phyloP scores from a whole-genome alignment of 2,329 filamentous ascomycete genomes.

The Albifimbria verrucaria region DNA sequence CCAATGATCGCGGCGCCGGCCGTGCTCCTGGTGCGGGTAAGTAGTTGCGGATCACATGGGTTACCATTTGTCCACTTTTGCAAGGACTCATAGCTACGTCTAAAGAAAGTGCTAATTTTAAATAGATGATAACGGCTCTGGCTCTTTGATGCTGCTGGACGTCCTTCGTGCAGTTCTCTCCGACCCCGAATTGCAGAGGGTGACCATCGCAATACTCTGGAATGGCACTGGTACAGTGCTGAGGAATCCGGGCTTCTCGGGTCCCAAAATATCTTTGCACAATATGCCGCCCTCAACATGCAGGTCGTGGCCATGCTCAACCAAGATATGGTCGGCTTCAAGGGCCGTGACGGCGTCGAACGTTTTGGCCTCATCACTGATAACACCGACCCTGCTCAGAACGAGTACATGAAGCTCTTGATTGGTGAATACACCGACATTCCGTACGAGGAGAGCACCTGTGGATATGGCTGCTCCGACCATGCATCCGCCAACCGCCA shows the following conservation, averaged over 20 bases:
- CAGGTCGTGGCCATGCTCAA: conserved; percentile 39
- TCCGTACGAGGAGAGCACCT: conserved; percentile 74
- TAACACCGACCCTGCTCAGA: conserved; percentile 74
- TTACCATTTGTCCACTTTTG: background rate
- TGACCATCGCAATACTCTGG: conserved; percentile 43
- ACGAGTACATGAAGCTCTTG: conserved; percentile 79
- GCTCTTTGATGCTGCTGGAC: conserved; percentile 42
- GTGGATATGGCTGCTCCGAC: conserved; percentile 72
- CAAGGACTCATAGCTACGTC: no score
- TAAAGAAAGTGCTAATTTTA: background rate
- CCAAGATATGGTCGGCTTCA: conserved; percentile 89
- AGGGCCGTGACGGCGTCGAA: conserved; percentile 72
- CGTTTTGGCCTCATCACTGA: conserved; percentile 84
- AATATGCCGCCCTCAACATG: conserved; percentile 33
- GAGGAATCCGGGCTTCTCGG: conserved; percentile 49
- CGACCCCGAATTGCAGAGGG: conserved; percentile 27
- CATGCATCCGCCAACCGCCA: conserved; percentile 65
- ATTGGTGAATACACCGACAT: conserved; percentile 78
- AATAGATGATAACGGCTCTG: conserved; percentile 42
- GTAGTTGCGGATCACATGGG: background rate
- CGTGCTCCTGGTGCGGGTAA: conserved; percentile 40
- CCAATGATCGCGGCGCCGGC: conserved; percentile 32
- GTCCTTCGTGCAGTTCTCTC: conserved; percentile 38
- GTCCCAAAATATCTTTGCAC: conserved; percentile 38
- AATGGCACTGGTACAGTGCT: conserved; percentile 50